Percentiles rank a stretch among this genome's conserved stretches.
These are phyloP conservation scores for Aspergillus ochraceoroseus DNA, from an alignment of 2,329 filamentous ascomycete species.

Conservation along the genomic window DNA sequence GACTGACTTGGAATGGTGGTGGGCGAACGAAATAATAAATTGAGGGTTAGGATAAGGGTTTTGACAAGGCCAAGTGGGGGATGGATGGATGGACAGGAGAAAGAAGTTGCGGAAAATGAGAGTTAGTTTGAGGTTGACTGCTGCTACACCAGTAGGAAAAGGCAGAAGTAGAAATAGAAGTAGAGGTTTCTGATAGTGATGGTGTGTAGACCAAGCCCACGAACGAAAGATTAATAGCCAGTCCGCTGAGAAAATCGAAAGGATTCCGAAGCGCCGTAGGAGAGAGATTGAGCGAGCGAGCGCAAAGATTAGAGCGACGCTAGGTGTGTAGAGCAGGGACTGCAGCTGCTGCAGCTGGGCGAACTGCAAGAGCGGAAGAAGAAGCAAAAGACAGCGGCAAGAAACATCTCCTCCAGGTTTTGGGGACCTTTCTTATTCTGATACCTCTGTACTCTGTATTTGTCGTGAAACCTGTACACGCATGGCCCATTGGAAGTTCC, in stretches of 20 bases:
- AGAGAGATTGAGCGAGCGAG: slow-evolving; percentile 3
- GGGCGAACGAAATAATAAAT: slow-evolving; percentile 11
- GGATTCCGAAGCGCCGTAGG: slow-evolving; percentile 12
- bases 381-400: slow-evolving; percentile 14
- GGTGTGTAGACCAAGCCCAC: slow-evolving; percentile 17
- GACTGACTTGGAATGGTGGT: no score
- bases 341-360: slow-evolving; percentile 5
- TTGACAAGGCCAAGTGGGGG: slow-evolving; percentile 23
- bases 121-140: slow-evolving; percentile 8
- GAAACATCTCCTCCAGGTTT: slow-evolving; percentile 6
- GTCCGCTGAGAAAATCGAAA: no score
- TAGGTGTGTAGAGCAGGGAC: no score
- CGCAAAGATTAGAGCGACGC: slow-evolving; percentile 6
- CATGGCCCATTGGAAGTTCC: slow-evolving; percentile 34
- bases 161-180: no score
- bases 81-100: no score
- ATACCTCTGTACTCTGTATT: slow-evolving; percentile 8
- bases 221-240: no score
- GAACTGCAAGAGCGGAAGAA: slow-evolving; percentile 11
- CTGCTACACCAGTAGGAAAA: slow-evolving; percentile 13
- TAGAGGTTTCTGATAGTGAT: slow-evolving; percentile 16
- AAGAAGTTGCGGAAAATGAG: slow-evolving; percentile 17
- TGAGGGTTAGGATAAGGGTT: slow-evolving; percentile 21
- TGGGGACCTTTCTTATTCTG: slow-evolving; percentile 12
- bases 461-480: slow-evolving; percentile 28